Base-by-base conservation (phyloP, 495 filamentous ascomycete genomes). In the Penicillium longicatenatum region DNA sequence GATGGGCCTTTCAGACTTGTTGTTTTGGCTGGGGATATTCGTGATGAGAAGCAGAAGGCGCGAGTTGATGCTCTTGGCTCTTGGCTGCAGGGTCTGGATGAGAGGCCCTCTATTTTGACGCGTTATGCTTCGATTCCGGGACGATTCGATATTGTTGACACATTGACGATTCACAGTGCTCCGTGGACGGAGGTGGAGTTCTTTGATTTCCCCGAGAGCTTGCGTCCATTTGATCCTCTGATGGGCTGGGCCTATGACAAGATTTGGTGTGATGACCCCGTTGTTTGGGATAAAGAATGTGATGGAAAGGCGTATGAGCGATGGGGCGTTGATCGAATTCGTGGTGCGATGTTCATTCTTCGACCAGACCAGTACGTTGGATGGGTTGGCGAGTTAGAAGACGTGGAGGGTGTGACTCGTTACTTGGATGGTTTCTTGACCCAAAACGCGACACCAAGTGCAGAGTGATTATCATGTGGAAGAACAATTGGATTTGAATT, bases 291-390 rank as follows among this genome's bases (percentile, higher is more conserved):
- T 53, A 81, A 79, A 0, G 74, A 82, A 56, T 69, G 66, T 45
- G 60, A 69, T 47, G 87, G 86, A 1, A 69, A 79, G 41, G 86
- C 83, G 6, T 89, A 89, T 69, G 76, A 79, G 46, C 79, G 74
- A 4, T 86, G 83, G 60, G 88, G 83, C 0, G 77, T 89, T 3
- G 79, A 89, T 60, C 68, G 62, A 43, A 72, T 80, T 52, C 76
- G 62, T n/a, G 87, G 88, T 0, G 84, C 81, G 53, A 67, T 88
- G 8, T 80, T 88, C 8, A 73, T 84, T 47, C 22, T 77, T 14
- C 64, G 85, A 29, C 87, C 86, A 4, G 87, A 89, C 75, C 82
- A 85, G 60, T 84, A 89, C 70, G 82, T 89, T 33, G 80, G 81
- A 1, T 86, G 76, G 77, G 73, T 85, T 16, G 83, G 83, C 3